Conservation (phyloP, 768 basidiomycete species). For the Pleurotus salmoneostramineus region DNA sequence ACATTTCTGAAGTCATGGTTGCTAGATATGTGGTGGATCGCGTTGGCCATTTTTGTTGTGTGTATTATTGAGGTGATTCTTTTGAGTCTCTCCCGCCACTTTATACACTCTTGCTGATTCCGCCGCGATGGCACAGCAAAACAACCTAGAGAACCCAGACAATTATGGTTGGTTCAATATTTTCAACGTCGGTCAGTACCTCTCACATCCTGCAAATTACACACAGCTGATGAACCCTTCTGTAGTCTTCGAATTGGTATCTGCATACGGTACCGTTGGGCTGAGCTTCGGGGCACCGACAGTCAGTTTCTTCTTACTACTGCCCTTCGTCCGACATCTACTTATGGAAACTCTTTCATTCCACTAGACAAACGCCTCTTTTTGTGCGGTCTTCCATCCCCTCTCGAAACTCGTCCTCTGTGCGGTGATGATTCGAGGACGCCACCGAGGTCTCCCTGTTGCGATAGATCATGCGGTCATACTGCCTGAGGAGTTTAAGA, state of each 20-base stretch:
- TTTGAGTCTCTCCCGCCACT: neutral
- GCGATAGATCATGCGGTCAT: conserved; percentile 88
- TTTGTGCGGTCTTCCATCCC: conserved; percentile 73
- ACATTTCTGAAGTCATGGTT: neutral
- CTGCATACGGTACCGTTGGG: conserved; percentile 87
- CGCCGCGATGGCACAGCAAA: conserved; percentile 37
- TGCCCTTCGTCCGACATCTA: conserved; percentile 6
- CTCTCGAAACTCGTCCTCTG: conserved; percentile 87
- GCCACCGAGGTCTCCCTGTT: conserved; percentile 84
- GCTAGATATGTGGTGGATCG: conserved; percentile 96
- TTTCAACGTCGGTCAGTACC: conserved; percentile 59
- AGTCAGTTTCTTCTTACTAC: conserved; percentile 35
- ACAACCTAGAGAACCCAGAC: conserved; percentile 48
- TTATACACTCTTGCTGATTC: neutral
- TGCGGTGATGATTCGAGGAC: conserved; percentile 89
- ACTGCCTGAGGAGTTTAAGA: conserved; percentile 62
- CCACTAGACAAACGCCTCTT: conserved; percentile 72
- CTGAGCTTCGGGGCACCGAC: conserved; percentile 84
- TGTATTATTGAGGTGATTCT: conserved; percentile 86
- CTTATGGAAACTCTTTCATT: conserved; percentile 34
- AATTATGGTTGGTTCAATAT: conserved; percentile 77
- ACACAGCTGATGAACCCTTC: neutral
- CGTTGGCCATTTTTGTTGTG: conserved; percentile 76
- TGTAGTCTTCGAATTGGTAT: conserved; percentile 82
- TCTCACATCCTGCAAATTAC: neutral